Evolutionary conservation across 306 rosid genomes (phyloP).

Genomic region (Chamaecrista fasciculata): DNA sequence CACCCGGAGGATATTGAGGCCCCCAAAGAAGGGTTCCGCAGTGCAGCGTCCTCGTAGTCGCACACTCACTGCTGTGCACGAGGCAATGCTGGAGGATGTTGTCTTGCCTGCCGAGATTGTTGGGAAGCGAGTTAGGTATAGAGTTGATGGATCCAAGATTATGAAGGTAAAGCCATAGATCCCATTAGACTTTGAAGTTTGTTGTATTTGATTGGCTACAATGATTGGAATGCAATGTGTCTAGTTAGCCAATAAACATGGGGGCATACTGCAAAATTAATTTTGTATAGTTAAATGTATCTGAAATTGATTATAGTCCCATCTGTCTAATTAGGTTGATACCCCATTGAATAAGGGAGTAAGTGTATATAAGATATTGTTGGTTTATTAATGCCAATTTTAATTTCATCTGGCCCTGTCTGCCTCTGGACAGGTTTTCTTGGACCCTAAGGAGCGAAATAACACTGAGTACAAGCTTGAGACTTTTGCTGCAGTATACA

Average conservation of each 20-base stretch:
- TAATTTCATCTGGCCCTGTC: background rate
- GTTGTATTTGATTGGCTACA: background rate
- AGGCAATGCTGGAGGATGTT: constrained; percentile 80
- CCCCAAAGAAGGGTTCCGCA: constrained; percentile 92
- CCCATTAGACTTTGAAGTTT: background rate
- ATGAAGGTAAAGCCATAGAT: constrained; percentile 54
- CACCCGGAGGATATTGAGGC: constrained; percentile 85
- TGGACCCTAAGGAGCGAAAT: constrained; percentile 88
- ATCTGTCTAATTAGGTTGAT: background rate
- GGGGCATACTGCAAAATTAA: background rate
- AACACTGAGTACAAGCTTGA: constrained; percentile 92
- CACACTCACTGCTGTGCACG: constrained; percentile 88
- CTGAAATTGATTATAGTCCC: background rate
- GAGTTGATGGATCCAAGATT: constrained; percentile 79
- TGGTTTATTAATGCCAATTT: background rate
- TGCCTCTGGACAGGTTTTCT: constrained; percentile 52
- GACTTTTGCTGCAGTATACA: constrained; percentile 76
- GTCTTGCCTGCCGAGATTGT: constrained; percentile 90
- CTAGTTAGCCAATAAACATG: background rate
- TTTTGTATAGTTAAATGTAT: background rate
- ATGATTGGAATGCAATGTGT: background rate
- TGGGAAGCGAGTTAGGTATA: constrained; percentile 77
- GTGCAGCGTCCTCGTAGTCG: constrained; percentile 80
- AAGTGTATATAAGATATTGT: background rate
- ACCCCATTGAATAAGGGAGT: background rate